phyloP scores from a whole-genome alignment of 1,284 basidiomycete species.

The Marasmius tenuissimus region DNA sequence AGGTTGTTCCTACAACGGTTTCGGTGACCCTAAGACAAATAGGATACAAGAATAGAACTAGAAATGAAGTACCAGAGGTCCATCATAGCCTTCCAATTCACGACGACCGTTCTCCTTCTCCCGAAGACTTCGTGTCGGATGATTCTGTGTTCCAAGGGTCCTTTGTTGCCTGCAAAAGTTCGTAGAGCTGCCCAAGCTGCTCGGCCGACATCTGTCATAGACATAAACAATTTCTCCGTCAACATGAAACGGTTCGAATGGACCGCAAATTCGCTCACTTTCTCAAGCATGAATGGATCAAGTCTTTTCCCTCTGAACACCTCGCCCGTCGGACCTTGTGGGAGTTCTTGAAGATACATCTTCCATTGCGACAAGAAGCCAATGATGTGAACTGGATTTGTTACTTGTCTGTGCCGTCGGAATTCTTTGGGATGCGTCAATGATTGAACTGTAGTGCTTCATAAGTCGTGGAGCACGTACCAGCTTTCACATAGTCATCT shows the following conservation, averaged over 20 bases:
- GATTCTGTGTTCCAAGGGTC: conserved; percentile 74
- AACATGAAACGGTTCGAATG: not conserved
- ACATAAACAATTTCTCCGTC: not conserved
- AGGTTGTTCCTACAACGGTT: too few relatives aligned
- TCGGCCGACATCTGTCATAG: conserved; percentile 77
- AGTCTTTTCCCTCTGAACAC: conserved; percentile 70
- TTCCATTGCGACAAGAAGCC: conserved; percentile 95
- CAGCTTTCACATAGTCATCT: conserved; percentile 86
- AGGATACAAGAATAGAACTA: not conserved
- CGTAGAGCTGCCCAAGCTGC: conserved; percentile 89
- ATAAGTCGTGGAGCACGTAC: conserved; percentile 34
- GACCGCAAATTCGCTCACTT: conserved; percentile 46
- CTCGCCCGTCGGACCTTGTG: conserved; percentile 40
- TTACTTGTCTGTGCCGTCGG: conserved; percentile 72
- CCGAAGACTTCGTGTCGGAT: conserved; percentile 12
- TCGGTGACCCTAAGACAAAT: not conserved
- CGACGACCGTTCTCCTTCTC: conserved; percentile 15
- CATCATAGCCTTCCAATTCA: not conserved
- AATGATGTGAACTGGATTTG: conserved; percentile 87
- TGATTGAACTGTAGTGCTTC: not conserved
- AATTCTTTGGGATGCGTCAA: conserved; percentile 60
- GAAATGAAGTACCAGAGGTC: not conserved
- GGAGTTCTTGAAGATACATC: conserved; percentile 78
- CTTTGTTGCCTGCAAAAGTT: conserved; percentile 88
- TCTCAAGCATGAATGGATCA: conserved; percentile 77